Base-by-base conservation (phyloP, 1,284 basidiomycete species). In the Sparassis latifolia region DNA sequence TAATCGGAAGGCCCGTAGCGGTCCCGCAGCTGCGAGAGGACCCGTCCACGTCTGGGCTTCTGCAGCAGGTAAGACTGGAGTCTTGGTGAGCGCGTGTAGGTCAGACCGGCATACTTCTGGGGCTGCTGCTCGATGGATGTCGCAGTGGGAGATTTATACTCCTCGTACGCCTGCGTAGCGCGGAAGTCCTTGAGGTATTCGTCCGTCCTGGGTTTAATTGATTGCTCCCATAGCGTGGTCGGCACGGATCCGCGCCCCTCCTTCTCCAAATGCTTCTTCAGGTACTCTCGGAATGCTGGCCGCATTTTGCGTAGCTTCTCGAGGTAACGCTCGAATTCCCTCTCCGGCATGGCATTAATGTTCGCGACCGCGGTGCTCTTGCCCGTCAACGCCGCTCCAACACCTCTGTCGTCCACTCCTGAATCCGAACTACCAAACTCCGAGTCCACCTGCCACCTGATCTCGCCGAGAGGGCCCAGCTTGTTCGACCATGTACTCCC, bases 21-120 rank as follows among this genome's bases (percentile, higher is more conserved):
- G 32, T 27, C 30, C 37, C 30, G 37, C 41, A 43, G 10, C 5
- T 46, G 52, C 44, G 74, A 70, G 38, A 86, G 66, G 52, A 83
- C 54, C 52, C 85, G 75, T 48, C 85, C 88, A 10, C 79, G 78
- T 55, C 78, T 70, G 10, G 80, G 69, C 49, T 72, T 72, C 5
- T 71, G 72, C 57, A 70, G 71, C 61, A 83, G 69, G 47, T 69
- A 69, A 1, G 73, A 72, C 52, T 87, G 82, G 37, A 89, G 66
- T 5, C 58, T 48, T 4, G 80, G 70, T 35, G 75, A 70, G 40
- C 72, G 69, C 4, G 77, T 62, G 64, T 90, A 91, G 45, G 71
- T 68, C 41, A 89, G 71, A 5, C 79, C 88, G 38, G 74, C 86
- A 39, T 67, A 73, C 27, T 69, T 72, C 57, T 91, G 88, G 0